A percentile compares a stretch with the other conserved stretches of the same genome.
Evolutionary conservation across 371 early-diverging fungal species (phyloP).

Genomic region (Coemansia sp.): DNA sequence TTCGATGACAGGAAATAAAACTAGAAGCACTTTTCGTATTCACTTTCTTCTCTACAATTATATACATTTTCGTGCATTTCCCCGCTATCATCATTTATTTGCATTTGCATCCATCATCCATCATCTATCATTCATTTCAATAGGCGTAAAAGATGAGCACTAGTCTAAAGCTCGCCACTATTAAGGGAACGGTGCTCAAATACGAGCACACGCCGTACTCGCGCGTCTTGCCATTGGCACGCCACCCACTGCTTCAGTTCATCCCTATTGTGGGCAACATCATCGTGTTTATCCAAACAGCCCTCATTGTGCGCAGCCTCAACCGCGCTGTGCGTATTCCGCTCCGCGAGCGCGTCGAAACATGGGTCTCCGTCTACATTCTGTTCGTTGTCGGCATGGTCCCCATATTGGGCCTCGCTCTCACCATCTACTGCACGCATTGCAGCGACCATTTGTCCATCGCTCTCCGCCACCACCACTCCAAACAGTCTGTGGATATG

Average conservation of each 20-base stretch:
- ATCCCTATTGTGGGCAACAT: slow-evolving; percentile 37
- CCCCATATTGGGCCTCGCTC: slow-evolving; percentile 22
- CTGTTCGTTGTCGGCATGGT: slow-evolving; percentile 41
- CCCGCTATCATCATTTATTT: not conserved
- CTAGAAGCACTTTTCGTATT: not conserved
- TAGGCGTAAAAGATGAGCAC: slow-evolving; percentile 1
- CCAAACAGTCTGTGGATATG: not conserved
- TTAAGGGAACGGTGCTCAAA: slow-evolving; percentile 2
- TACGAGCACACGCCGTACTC: slow-evolving; percentile 22
- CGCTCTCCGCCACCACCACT: slow-evolving; percentile 3
- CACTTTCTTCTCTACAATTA: slow-evolving; percentile 1
- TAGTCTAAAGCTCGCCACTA: not conserved
- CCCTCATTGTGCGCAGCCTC: slow-evolving; percentile 14
- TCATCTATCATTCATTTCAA: not conserved
- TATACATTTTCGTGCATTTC: slow-evolving; percentile 1
- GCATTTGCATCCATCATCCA: slow-evolving; percentile 1
- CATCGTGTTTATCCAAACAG: slow-evolving; percentile 32
- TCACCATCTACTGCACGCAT: slow-evolving; percentile 27
- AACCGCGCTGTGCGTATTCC: slow-evolving; percentile 22
- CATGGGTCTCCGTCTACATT: slow-evolving; percentile 22
- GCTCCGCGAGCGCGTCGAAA: slow-evolving; percentile 14
- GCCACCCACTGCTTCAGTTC: slow-evolving; percentile 29
- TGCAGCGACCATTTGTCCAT: slow-evolving; percentile 35
- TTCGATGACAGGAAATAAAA: not conserved
- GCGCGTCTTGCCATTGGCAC: slow-evolving; percentile 14